Evolutionary conservation across 2,329 filamentous ascomycete genomes (phyloP), one percentile per base, ranked within the genome.

Genomic region (Fusarium sp.): DNA sequence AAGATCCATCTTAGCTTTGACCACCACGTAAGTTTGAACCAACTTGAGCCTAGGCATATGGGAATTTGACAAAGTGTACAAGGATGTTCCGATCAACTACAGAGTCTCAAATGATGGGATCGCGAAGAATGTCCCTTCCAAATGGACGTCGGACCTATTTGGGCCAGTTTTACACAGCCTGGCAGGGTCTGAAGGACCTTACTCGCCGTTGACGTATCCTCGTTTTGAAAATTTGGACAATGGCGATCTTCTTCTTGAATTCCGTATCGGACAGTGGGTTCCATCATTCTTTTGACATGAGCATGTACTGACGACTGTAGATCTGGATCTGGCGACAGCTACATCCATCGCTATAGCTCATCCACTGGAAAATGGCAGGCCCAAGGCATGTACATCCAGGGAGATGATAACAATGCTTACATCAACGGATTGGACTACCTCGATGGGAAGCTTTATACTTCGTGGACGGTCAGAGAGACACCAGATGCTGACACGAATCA

Each of bases 1-100:
- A 68, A 62, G 11, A 68, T 68, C 7, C 65, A 68, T 36, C 49
- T 68, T 3, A 68, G 65, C 4, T 68, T 68, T 32, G 65, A 68
- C 40, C 65, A 68, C 2, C 65, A 68, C 3, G 65, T 62, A 8
- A 58, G 65, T 28, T 28, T 28, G 26, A 12, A 4, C 12, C 10
- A 28, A 12, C 10, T 28, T 28, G 3, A 28, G 26, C 26, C 10
- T 11, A 12, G 10, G 10, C 26, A 28, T 28, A 12, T 28, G 24
- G 11, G 24, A 28, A 28, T 9, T 51, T 14, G 2, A 12, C 4
- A 2, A 14, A 11, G 1, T 2, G 3, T 4, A 3, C 0, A n/a
- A 68, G 65, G 65, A 68, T 7, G 65, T 68, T 1, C 65, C 65
- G 1, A 49, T 68, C 15, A 68, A 68, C 17, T 68, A 68, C 1